phyloP scores from a whole-genome alignment of 1,284 basidiomycete species.

The Singerocomus rubriflavus region DNA sequence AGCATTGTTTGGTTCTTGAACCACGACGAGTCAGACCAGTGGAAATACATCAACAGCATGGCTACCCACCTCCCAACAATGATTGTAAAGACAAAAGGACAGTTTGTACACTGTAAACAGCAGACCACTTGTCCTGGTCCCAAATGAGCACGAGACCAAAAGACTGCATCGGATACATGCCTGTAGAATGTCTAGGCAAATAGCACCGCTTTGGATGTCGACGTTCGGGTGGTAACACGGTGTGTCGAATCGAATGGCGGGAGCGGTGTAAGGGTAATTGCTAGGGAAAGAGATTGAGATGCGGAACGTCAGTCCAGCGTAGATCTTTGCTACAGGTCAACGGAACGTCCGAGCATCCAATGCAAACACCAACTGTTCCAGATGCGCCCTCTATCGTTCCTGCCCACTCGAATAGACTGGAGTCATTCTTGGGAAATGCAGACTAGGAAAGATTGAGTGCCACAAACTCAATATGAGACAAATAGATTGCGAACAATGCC shows the following conservation, averaged over 20 bases:
- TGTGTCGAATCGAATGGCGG: conserved; percentile 76
- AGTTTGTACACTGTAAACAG: conserved; percentile 85
- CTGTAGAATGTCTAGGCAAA: conserved; percentile 84
- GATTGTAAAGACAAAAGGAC: conserved; percentile 85
- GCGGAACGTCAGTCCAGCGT: conserved; percentile 72
- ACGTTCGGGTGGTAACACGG: conserved; percentile 88
- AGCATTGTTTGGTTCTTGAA: conserved; percentile 81
- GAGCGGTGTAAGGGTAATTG: conserved; percentile 82
- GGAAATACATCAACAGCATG: not conserved
- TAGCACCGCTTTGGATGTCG: conserved; percentile 72
- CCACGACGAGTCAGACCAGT: not conserved
- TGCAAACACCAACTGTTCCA: conserved; percentile 48
- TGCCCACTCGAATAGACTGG: conserved; percentile 80
- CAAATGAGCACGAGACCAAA: conserved; percentile 13
- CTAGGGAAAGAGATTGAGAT: conserved; percentile 79
- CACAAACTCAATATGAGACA: not conserved
- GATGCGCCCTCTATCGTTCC: conserved; percentile 79
- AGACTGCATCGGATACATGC: conserved; percentile 33
- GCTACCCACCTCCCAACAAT: conserved; percentile 68
- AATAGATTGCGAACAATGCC: conserved; percentile 59
- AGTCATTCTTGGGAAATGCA: conserved; percentile 79
- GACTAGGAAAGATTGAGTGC: conserved; percentile 47
- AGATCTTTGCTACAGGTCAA: conserved; percentile 49
- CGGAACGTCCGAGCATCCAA: not conserved
- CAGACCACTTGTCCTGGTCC: conserved; percentile 83